Base-by-base conservation (phyloP, 306 rosid genomes). In the Vigna mungo region DNA sequence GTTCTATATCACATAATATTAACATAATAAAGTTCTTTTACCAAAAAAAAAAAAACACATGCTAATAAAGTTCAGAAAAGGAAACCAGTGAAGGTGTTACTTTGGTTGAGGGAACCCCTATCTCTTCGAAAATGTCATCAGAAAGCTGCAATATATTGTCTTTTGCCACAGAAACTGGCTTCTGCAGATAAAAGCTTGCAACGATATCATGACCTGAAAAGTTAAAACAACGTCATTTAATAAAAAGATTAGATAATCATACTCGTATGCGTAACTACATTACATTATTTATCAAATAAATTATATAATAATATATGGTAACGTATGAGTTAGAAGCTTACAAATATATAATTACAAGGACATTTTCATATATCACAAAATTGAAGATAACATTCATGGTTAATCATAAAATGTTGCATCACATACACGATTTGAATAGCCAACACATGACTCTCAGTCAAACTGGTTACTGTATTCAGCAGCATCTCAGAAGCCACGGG, bases 181-280 rank as follows among this genome's bases (percentile, higher is more conserved):
- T 83, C 79, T 47, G 58, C 64, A 91, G 81, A 72, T 68, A 53
- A 80, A 91, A 89, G 58, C 84, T 86, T 78, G 94, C 97, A 81
- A 91, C 94, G 78, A 91, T 83, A 75, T 85, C 85, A 85, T 91
- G 92, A 82, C 68, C 89, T 91, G 70, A 60, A 74, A 74, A 58
- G 7, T 30, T 54, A 66, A 36, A 54, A 39, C 74, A 23, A 37
- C 41, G 66, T 16, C 25, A 41, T 55, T 23, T 44, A 60, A 36
- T 68, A 54, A 58, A 43, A 13, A 30, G 32, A 27, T 27, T 68
- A 37, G 15, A 66, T 65, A 64, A 65, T 11, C 55, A 36, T 49
- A 34, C 14, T 61, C 23, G 15, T 47, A 56, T 62, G 63, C 62
- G 30, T 43, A 63, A 62, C 62, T 43, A 76, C 47, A 82, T 25